phyloP scores from a whole-genome alignment of 108 stramenopile genomes.

The Mediolabrus comicus region DNA sequence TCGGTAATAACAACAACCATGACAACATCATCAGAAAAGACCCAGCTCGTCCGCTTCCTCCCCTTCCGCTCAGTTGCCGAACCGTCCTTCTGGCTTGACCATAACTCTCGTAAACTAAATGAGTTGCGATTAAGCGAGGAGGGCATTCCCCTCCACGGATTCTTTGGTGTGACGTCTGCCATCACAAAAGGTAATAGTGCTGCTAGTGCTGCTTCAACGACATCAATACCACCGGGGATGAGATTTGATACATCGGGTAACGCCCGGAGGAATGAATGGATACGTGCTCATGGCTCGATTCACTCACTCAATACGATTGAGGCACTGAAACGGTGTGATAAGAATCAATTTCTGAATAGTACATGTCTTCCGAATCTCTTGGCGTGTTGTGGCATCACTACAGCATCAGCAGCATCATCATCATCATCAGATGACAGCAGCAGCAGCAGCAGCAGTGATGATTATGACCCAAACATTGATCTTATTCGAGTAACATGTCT shows the following conservation, averaged over 20 bases:
- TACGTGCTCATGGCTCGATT: conserved; percentile 38
- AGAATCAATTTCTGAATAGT: conserved; percentile 66
- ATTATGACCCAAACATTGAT: conserved; percentile 16
- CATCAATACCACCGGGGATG: conserved; percentile 30
- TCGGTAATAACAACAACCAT: not conserved
- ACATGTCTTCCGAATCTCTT: conserved; percentile 32
- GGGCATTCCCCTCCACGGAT: conserved; percentile 52
- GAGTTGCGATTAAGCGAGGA: conserved; percentile 66
- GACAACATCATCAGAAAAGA: not conserved
- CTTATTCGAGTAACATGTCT: conserved; percentile 49
- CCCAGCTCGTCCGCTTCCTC: conserved; percentile 58
- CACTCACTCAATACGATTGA: conserved; percentile 76
- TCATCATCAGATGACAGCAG: too few relatives aligned
- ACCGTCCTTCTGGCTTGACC: conserved; percentile 83
- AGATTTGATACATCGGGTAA: conserved; percentile 42
- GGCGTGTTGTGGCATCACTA: conserved; percentile 23
- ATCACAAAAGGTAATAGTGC: not conserved
- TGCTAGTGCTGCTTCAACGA: not conserved
- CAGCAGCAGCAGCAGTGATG: not conserved
- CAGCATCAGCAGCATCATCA: not conserved
- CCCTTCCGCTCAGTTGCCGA: conserved; percentile 78
- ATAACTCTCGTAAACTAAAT: conserved; percentile 72
- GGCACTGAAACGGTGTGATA: conserved; percentile 67
- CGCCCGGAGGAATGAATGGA: conserved; percentile 24
- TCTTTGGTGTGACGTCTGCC: conserved; percentile 23